These are phyloP conservation scores for Drechslera avenae DNA, from an alignment of 2,329 filamentous ascomycete species.

Conservation along the genomic window DNA sequence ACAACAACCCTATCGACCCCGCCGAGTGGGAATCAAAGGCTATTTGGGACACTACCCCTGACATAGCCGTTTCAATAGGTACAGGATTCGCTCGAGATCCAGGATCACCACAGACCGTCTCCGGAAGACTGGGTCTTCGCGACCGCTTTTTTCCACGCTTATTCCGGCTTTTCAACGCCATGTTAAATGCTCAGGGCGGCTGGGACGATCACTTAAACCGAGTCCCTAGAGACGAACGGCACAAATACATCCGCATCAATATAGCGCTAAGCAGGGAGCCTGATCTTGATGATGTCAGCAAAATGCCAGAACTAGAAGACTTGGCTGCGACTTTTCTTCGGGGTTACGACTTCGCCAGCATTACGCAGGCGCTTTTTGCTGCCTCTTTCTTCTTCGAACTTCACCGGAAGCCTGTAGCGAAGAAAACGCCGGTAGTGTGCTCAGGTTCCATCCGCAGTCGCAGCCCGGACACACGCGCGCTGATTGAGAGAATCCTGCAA, in stretches of 20 bases:
- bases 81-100: slow-evolving; percentile 13
- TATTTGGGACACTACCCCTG: slow-evolving; percentile 12
- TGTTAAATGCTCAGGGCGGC: slow-evolving; percentile 15
- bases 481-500: slow-evolving; percentile 16
- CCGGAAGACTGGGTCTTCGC: slow-evolving; percentile 11
- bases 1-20: slow-evolving; percentile 18
- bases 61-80: slow-evolving; percentile 18
- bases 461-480: slow-evolving; percentile 9
- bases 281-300: slow-evolving; percentile 11
- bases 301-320: slow-evolving; percentile 15
- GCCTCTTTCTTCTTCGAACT: slow-evolving; percentile 21
- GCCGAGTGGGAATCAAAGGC: slow-evolving; percentile 18
- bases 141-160: slow-evolving; percentile 17
- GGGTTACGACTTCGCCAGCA: slow-evolving; percentile 13
- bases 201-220: slow-evolving; percentile 18
- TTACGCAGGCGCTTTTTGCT: slow-evolving; percentile 12
- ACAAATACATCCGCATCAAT: slow-evolving; percentile 22
- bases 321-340: slow-evolving; percentile 10
- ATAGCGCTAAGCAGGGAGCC: slow-evolving; percentile 12
- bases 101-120: background rate
- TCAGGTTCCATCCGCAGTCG: slow-evolving; percentile 13
- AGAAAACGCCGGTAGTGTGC: slow-evolving; percentile 1
- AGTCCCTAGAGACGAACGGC: slow-evolving; percentile 3
- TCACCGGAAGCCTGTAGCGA: background rate
- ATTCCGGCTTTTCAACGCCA: slow-evolving; percentile 15